These are phyloP conservation scores for Saturnispora silvae DNA, from an alignment of 805 yeast genomes.

Conservation along the genomic window DNA sequence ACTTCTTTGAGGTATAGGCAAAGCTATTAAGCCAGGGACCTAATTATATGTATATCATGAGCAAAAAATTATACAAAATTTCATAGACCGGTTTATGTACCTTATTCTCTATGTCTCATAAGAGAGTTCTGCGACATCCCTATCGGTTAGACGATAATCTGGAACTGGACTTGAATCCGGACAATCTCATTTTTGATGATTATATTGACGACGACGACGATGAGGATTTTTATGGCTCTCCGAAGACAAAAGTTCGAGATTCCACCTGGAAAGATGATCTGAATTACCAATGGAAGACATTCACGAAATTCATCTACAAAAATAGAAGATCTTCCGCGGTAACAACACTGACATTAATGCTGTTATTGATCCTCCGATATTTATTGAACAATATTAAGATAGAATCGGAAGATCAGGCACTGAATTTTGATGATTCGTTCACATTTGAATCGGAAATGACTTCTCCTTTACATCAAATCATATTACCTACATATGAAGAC, in stretches of 20 bases:
- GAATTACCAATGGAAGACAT: background rate
- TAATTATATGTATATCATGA: too few relatives aligned
- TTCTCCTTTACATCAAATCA: conserved; percentile 10
- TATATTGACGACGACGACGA: conserved; percentile 3
- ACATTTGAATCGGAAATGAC: conserved; percentile 1
- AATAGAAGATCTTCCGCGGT: too few relatives aligned
- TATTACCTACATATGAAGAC: conserved; percentile 8
- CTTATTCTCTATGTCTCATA: conserved; percentile 5
- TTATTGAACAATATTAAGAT: too few relatives aligned
- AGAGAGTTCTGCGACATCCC: background rate
- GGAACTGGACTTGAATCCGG: background rate
- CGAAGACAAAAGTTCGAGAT: background rate
- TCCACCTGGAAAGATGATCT: conserved; percentile 6
- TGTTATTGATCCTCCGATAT: too few relatives aligned
- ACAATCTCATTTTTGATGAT: background rate
- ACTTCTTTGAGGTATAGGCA: background rate
- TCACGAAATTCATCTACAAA: background rate
- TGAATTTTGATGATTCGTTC: background rate
- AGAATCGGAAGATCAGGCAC: too few relatives aligned
- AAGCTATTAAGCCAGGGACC: too few relatives aligned
- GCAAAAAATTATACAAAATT: too few relatives aligned
- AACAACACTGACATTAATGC: too few relatives aligned
- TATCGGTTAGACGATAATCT: background rate
- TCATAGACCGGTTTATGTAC: too few relatives aligned
- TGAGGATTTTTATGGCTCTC: background rate